Conservation (phyloP, 2,329 filamentous ascomycete genomes). For the Periconia digitata region DNA sequence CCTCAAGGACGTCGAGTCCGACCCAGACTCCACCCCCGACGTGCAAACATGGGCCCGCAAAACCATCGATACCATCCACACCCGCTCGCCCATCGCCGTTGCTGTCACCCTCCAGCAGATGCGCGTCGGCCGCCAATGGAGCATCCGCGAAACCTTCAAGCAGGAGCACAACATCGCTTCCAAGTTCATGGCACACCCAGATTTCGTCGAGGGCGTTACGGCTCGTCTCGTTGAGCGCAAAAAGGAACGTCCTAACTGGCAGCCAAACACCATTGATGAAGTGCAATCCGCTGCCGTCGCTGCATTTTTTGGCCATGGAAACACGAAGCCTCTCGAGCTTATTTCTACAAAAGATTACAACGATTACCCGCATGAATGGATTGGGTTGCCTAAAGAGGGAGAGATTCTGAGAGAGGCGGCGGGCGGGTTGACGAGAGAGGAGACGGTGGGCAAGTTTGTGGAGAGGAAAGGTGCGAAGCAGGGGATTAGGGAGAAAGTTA, state of each 20-base stretch:
- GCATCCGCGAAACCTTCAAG: slow-evolving; percentile 80
- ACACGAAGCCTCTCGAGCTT: slow-evolving; percentile 55
- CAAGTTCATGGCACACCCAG: slow-evolving; percentile 86
- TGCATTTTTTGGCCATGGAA: slow-evolving; percentile 62
- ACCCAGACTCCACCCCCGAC: slow-evolving; percentile 33
- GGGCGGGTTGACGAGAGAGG: slow-evolving; percentile 29
- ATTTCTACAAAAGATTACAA: slow-evolving; percentile 64
- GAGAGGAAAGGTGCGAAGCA: slow-evolving; percentile 48
- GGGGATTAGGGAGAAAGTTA: slow-evolving; percentile 60
- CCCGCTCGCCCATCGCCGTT: slow-evolving; percentile 83
- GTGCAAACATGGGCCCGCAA: slow-evolving; percentile 74
- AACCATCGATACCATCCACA: slow-evolving; percentile 72
- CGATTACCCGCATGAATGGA: slow-evolving; percentile 70
- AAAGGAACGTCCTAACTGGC: slow-evolving; percentile 69
- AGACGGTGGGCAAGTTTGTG: slow-evolving; percentile 45
- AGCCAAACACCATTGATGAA: slow-evolving; percentile 71
- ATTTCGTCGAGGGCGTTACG: slow-evolving; percentile 91
- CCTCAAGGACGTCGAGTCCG: slow-evolving; percentile 55
- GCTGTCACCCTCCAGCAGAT: slow-evolving; percentile 84
- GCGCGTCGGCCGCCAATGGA: slow-evolving; percentile 73
- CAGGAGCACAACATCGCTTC: slow-evolving; percentile 82
- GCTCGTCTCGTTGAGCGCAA: slow-evolving; percentile 75
- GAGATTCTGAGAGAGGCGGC: slow-evolving; percentile 55
- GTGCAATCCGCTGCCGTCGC: slow-evolving; percentile 62
- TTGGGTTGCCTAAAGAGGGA: slow-evolving; percentile 73